Conservation (phyloP, 1,284 basidiomycete species). For the Ustilago bromivora region DNA sequence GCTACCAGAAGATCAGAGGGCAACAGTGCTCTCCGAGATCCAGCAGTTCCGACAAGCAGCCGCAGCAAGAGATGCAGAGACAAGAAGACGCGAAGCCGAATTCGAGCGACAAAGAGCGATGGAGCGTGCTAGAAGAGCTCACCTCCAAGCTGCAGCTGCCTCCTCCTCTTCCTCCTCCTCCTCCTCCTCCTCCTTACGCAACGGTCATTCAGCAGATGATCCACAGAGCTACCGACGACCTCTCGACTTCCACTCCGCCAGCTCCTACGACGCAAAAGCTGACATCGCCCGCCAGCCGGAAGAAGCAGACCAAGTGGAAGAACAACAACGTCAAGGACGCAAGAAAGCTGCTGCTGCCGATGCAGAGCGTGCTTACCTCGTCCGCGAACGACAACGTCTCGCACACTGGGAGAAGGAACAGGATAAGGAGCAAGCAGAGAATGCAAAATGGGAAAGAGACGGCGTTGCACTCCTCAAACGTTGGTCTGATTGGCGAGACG, state of each 20-base stretch:
- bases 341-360: constrained; percentile 49
- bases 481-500: constrained; percentile 51
- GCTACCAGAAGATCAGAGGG: constrained; percentile 92
- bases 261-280: constrained; percentile 21
- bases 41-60: constrained; percentile 76
- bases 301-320: constrained; percentile 46
- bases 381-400: constrained; percentile 51
- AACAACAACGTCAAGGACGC: constrained; percentile 38
- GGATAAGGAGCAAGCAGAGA: constrained; percentile 31
- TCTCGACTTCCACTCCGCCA: constrained; percentile 46
- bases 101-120: constrained; percentile 56
- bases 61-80: constrained; percentile 65
- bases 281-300: constrained; percentile 50
- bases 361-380: constrained; percentile 46
- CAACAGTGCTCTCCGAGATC: constrained; percentile 92
- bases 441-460: constrained; percentile 36
- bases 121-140: constrained; percentile 36
- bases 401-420: constrained; percentile 58
- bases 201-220: constrained; percentile 29
- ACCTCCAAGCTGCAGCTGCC: constrained; percentile 23
- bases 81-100: constrained; percentile 59
- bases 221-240: constrained; percentile 54
- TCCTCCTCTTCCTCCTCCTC: constrained; percentile 8
- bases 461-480: constrained; percentile 19
- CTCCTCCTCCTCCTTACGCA: constrained; percentile 7